Percentiles rank a stretch among this genome's conserved stretches.
phyloP scores from a whole-genome alignment of 352 stramenopile genomes.

The Labyrinthula sp. region DNA sequence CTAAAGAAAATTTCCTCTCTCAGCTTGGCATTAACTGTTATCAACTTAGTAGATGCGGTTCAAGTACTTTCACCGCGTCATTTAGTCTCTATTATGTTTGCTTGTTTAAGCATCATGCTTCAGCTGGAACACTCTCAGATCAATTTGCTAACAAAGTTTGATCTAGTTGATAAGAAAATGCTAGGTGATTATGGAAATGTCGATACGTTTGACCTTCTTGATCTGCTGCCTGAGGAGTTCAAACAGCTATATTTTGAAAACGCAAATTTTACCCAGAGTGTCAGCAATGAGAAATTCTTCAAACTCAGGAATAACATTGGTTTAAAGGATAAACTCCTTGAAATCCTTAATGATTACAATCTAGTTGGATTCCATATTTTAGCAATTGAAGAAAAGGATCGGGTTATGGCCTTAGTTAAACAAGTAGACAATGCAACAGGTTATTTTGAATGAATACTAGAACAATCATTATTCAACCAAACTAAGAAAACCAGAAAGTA shows the following conservation, averaged over 20 bases:
- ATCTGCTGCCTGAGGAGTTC: not conserved
- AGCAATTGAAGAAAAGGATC: conserved; percentile 20
- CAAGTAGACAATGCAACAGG: conserved; percentile 28
- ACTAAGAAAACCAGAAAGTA: too few species aligned
- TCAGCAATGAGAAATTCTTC: not conserved
- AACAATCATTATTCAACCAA: too few species aligned
- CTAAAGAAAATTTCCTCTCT: conserved; percentile 57
- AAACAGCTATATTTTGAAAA: not conserved
- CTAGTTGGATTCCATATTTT: conserved; percentile 27
- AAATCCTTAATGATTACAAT: conserved; percentile 26
- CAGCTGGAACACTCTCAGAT: conserved; percentile 85
- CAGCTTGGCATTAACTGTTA: conserved; percentile 48
- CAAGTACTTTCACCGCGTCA: conserved; percentile 77
- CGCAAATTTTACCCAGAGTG: not conserved
- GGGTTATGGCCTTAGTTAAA: conserved; percentile 13
- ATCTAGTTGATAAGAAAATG: conserved; percentile 76
- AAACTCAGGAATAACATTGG: conserved; percentile 1
- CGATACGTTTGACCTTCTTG: conserved; percentile 6
- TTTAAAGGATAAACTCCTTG: conserved; percentile 11
- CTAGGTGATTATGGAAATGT: conserved; percentile 8
- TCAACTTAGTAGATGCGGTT: conserved; percentile 81
- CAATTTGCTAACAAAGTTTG: conserved; percentile 96
- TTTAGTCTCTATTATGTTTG: conserved; percentile 84
- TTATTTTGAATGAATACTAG: too few species aligned
- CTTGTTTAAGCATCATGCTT: conserved; percentile 91